Evolutionary conservation across 345 rosid species (phyloP).

Genomic region (Hibiscus trionum): DNA sequence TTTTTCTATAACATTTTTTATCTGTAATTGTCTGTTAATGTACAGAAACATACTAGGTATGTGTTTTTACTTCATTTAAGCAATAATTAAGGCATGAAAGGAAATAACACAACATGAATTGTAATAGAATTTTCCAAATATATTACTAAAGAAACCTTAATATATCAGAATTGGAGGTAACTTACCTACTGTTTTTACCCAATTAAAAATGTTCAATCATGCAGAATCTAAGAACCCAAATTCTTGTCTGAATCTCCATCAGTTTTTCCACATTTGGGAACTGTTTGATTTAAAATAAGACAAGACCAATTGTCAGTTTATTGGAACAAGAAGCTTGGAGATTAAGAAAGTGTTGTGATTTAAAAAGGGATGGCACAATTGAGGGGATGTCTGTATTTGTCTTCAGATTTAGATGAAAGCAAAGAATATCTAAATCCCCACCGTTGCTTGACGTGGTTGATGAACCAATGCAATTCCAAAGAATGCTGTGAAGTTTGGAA

Average conservation of each 20-base stretch:
- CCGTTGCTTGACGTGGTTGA: neutral
- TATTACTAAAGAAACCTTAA: neutral
- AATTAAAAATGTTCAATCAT: too few species aligned
- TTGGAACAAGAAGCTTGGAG: neutral
- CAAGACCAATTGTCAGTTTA: neutral
- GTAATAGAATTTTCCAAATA: neutral
- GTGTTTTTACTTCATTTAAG: neutral
- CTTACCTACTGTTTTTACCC: constrained; percentile 30
- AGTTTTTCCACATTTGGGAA: neutral
- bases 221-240: neutral
- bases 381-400: constrained; percentile 2
- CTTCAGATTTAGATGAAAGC: constrained; percentile 27
- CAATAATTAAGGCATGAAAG: neutral
- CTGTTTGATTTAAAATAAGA: constrained; percentile 1
- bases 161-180: neutral
- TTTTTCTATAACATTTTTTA: neutral
- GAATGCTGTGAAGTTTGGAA: neutral
- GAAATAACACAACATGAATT: too few species aligned
- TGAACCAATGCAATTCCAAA: neutral
- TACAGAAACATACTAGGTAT: neutral
- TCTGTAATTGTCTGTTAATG: neutral
- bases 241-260: neutral
- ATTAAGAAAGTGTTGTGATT: constrained; percentile 3
- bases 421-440: constrained; percentile 18
- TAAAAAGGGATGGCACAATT: neutral